Base-by-base conservation (phyloP, 208 protist species). In the Porcisia hertigi region DNA sequence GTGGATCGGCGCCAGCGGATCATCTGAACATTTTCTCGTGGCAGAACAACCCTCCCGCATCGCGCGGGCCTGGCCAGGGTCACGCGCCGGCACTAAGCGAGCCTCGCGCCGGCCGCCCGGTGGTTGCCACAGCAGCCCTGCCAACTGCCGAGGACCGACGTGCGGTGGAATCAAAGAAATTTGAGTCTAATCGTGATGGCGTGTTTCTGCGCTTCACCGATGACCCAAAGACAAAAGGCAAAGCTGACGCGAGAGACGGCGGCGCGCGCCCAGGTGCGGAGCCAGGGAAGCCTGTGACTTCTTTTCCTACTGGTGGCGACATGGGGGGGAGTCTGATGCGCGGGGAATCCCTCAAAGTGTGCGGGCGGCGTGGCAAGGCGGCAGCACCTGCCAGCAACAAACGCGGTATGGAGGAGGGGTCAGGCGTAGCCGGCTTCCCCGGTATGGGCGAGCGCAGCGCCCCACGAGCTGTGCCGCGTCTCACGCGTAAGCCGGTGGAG, bases 161-260 rank as follows among this genome's bases (percentile, higher is more conserved):
- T 16, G 74, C 71, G 45, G 41, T 70, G 45, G 87, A 88, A 66
- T 86, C 73, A 54, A 86, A 76, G 55, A 86, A 83, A 84, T 94
- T 92, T 62, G 87, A 88, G 72, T 57, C 73, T 18, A 81, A 89
- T 71, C 78, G 30, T 34, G 78, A 83, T 11, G 81, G 87, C 63
- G 77, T 84, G 62, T 96, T 96, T 75, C 78, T 96, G 11, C 79
- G 84, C 70, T 96, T 96, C 82, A 92, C 81, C 66, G 86, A 94
- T 54, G 69, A 65, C 58, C 78, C 55, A 16, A 79, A 58, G 45
- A 47, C 47, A 30, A 9, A 23, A 8, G 6, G 11, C 12, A 20
- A 18, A 30, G 53, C 20, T 2, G 23, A 49, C 12, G 64, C 73
- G 3, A 6, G 49, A 1, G 43, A 66, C 18, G 5, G 49, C 6